Base-by-base conservation (phyloP, 306 rosid genomes). In the Mimosa bimucronata region DNA sequence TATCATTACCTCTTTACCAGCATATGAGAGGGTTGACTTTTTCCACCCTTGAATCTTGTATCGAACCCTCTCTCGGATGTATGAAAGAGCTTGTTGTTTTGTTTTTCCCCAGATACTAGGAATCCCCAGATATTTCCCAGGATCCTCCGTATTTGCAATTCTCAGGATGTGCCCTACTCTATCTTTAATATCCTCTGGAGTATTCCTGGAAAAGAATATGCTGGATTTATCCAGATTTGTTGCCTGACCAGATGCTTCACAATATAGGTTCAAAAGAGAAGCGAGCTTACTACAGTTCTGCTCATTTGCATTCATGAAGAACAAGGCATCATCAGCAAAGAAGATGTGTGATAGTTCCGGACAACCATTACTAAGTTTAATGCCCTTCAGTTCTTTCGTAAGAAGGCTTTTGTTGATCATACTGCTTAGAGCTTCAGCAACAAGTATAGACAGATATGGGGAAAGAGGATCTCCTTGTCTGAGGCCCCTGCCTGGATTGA, bases 81-180 rank as follows among this genome's bases (percentile, higher is more conserved):
- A 46, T 2, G 53, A 4, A 0, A 46, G 6, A 11, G n/a, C 53
- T 1, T 44, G 53, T 1, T 13, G 18, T 5, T 15, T 13, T 0
- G 53, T 13, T 15, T 15, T 46, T 1, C 53, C 14, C 53, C 53
- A 46, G 11, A 46, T 5, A 13, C 5, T 15, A 11, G 19, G 53
- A 0, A 46, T 13, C 0, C 53, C n/a, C 19, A 46, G 2, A 14
- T 46, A 46, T 15, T 14, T 46, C 0, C n/a, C 19, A 2, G 19
- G 53, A 0, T 46, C 1, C 4, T 0, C 19, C 1, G 1, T 0
- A 0, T 0, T 1, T 15, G 0, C 6, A 0, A 46, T 46, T 0
- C 53, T 13, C 4, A 44, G 3, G 0, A 44, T 44, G 0, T 44
- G 3, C 3, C 4, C 1, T 0, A 44, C 13, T 0, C 0, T 0